Conservation (phyloP, 306 rosid genomes). For the Begonia peltatifolia region DNA sequence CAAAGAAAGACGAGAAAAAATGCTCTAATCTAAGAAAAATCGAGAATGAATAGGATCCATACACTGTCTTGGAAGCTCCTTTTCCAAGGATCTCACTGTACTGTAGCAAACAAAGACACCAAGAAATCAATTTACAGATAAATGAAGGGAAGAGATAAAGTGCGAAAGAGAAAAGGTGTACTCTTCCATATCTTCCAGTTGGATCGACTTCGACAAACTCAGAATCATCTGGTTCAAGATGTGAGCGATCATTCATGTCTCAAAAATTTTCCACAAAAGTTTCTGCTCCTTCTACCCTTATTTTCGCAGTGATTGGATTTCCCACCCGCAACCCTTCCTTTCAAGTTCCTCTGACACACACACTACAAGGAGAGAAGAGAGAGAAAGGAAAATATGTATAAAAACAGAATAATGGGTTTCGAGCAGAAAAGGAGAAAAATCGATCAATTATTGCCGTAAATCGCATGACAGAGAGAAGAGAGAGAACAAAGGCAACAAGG, state of each 20-base stretch:
- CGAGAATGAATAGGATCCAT: constrained; percentile 16
- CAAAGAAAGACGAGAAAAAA: background rate
- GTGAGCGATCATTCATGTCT: constrained; percentile 45
- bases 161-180: constrained; percentile 13
- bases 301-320: too few species aligned
- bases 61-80: constrained; percentile 98
- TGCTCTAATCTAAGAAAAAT: background rate
- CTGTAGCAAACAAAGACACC: constrained; percentile 27
- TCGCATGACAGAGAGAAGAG: too few species aligned
- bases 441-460: too few species aligned
- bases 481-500: too few species aligned
- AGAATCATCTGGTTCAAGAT: constrained; percentile 41
- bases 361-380: too few species aligned
- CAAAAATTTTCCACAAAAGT: constrained; percentile 1
- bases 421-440: too few species aligned
- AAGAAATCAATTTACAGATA: constrained; percentile 10
- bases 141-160: constrained; percentile 1
- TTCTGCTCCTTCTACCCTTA: background rate
- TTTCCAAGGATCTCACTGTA: constrained; percentile 88
- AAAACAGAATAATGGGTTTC: too few species aligned
- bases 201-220: constrained; percentile 95
- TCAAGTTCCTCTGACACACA: too few species aligned
- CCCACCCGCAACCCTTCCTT: too few species aligned
- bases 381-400: too few species aligned
- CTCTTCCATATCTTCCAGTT: constrained; percentile 98